Conservation (phyloP, 1,284 basidiomycete species). For the Malassezia cuniculi region DNA sequence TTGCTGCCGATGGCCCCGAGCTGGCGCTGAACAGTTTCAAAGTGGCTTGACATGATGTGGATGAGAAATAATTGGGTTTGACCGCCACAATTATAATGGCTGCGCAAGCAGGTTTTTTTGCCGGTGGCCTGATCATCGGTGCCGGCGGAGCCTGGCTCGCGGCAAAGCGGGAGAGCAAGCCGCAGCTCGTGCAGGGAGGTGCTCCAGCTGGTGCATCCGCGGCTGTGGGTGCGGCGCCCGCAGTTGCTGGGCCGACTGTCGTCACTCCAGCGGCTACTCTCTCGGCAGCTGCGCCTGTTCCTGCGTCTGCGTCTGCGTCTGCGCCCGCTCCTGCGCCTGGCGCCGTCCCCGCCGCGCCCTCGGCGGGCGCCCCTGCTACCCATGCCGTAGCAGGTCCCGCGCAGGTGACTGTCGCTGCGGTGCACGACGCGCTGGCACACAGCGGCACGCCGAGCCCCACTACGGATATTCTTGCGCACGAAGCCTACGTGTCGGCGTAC, state of each 20-base stretch:
- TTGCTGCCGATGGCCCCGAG: conserved; percentile 2
- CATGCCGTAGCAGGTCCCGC: conserved; percentile 49
- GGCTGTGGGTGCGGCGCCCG: neutral
- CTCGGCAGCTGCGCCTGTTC: conserved; percentile 6
- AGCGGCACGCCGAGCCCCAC: conserved; percentile 56
- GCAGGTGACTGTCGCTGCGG: neutral
- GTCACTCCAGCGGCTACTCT: neutral
- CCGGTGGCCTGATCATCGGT: conserved; percentile 58
- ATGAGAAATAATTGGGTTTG: neutral
- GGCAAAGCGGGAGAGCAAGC: conserved; percentile 8
- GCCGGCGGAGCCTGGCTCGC: conserved; percentile 48
- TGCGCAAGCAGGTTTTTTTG: conserved; percentile 74
- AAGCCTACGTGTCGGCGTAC: conserved; percentile 76
- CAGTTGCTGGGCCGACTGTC: conserved; percentile 3
- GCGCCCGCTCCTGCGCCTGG: conserved; percentile 1
- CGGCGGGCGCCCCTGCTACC: conserved; percentile 34
- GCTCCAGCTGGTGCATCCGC: neutral
- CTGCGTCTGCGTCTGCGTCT: conserved; percentile 12
- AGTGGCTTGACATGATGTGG: conserved; percentile 3
- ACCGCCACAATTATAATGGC: conserved; percentile 78
- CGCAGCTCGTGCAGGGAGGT: neutral
- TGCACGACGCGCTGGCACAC: conserved; percentile 8
- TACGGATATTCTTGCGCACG: conserved; percentile 62
- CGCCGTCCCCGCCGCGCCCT: neutral
- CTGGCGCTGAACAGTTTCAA: conserved; percentile 8